Conservation (phyloP, 306 rosid species). For the Castanea sativa region DNA sequence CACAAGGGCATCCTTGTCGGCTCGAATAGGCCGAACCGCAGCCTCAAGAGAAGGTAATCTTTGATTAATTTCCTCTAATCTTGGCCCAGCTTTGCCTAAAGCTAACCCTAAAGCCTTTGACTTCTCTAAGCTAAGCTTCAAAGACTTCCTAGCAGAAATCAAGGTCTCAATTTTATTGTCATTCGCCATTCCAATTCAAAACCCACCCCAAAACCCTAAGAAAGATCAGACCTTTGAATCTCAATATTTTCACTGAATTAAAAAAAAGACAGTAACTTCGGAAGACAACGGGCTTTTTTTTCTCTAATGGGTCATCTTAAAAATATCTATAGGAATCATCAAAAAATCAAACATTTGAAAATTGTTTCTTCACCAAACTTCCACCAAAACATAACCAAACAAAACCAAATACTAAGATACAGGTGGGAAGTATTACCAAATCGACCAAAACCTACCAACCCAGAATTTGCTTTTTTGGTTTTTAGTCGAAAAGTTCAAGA, state of each 20-base stretch:
- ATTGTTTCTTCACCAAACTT: constrained; percentile 18
- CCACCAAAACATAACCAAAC: constrained; percentile 13
- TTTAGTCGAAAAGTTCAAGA: neutral
- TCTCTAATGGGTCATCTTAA: constrained; percentile 7
- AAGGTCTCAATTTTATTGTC: constrained; percentile 46
- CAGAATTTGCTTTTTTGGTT: neutral
- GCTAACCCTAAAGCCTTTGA: constrained; percentile 68
- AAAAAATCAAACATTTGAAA: constrained; percentile 35
- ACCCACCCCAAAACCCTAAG: constrained; percentile 21
- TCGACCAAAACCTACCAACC: constrained; percentile 12
- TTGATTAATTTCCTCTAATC: constrained; percentile 69
- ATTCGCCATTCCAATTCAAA: constrained; percentile 55
- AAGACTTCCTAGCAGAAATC: constrained; percentile 63
- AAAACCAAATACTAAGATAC: constrained; percentile 8
- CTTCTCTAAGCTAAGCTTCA: constrained; percentile 82
- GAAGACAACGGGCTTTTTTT: constrained; percentile 11
- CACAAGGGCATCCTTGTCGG: constrained; percentile 78
- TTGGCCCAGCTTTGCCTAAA: constrained; percentile 73
- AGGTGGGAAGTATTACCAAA: neutral
- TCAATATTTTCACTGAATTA: constrained; percentile 11
- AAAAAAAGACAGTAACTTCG: neutral
- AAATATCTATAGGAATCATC: constrained; percentile 47
- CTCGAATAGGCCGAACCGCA: constrained; percentile 89
- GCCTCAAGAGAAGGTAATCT: constrained; percentile 74
- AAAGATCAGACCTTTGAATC: constrained; percentile 14